phyloP scores from a whole-genome alignment of 192 early-diverging fungal genomes.

The Rhizophagus clarus region DNA sequence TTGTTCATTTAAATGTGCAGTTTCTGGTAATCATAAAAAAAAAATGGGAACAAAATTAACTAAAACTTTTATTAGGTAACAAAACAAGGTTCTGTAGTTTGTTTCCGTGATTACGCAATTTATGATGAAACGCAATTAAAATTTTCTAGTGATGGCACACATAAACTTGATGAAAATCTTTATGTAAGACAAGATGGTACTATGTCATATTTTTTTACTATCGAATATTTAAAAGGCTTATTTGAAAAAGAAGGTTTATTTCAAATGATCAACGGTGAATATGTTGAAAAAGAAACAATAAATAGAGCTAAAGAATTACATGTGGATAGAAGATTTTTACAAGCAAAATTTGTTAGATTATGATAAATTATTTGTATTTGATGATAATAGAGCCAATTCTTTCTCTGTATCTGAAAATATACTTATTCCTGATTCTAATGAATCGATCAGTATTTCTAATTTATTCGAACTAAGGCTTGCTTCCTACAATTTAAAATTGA shows the following conservation, averaged over 20 bases:
- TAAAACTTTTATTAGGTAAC: slow-evolving; percentile 40
- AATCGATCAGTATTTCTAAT: slow-evolving; percentile 43
- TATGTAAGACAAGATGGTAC: slow-evolving; percentile 99
- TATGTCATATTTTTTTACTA: slow-evolving; percentile 89
- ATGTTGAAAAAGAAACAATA: slow-evolving; percentile 68
- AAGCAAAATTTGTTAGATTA: slow-evolving; percentile 73
- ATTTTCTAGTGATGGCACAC: slow-evolving; percentile 74
- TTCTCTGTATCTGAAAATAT: slow-evolving; percentile 44
- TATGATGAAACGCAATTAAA: slow-evolving; percentile 97
- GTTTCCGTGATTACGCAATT: slow-evolving; percentile 96
- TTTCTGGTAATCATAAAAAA: no score
- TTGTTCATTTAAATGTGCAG: neutral
- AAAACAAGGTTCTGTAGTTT: slow-evolving; percentile 85
- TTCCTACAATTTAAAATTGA: slow-evolving; percentile 32
- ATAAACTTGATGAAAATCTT: slow-evolving; percentile 88
- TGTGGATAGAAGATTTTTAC: slow-evolving; percentile 72
- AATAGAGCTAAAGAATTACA: slow-evolving; percentile 68
- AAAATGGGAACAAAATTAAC: no score
- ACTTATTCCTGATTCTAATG: slow-evolving; percentile 45
- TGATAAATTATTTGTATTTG: neutral
- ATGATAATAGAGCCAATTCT: slow-evolving; percentile 27
- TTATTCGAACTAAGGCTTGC: slow-evolving; percentile 29
- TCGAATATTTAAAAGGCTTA: slow-evolving; percentile 55
- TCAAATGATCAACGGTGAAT: slow-evolving; percentile 57
- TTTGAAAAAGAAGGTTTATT: slow-evolving; percentile 68